Percentiles rank a stretch among this genome's conserved stretches.
phyloP scores from a whole-genome alignment of 2,329 filamentous ascomycete species.

The Clonostachys solani region DNA sequence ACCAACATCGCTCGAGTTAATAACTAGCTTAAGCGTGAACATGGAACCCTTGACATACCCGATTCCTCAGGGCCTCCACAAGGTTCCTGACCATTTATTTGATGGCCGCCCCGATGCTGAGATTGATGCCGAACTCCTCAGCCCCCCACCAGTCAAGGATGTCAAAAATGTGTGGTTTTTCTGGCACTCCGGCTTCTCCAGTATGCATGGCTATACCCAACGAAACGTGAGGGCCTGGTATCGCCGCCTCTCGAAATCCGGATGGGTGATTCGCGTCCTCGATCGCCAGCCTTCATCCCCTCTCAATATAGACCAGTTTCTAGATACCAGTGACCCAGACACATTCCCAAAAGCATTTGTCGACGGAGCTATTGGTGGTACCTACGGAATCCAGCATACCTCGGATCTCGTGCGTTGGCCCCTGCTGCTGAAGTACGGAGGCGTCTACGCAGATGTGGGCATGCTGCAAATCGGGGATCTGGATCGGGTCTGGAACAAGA shows the following conservation, averaged over 20 bases:
- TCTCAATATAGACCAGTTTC: slow-evolving; percentile 41
- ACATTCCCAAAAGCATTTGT: slow-evolving; percentile 45
- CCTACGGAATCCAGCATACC: slow-evolving; percentile 46
- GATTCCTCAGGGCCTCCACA: slow-evolving; percentile 26
- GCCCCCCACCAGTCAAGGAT: slow-evolving; percentile 27
- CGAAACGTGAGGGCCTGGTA: slow-evolving; percentile 51
- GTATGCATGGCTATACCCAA: slow-evolving; percentile 45
- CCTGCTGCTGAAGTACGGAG: slow-evolving; percentile 50
- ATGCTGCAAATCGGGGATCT: slow-evolving; percentile 53
- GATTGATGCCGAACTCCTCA: slow-evolving; percentile 34
- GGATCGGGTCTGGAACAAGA: slow-evolving; percentile 45
- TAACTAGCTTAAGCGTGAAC: background rate
- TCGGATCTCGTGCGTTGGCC: slow-evolving; percentile 56
- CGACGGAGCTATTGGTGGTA: slow-evolving; percentile 41
- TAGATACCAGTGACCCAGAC: slow-evolving; percentile 35
- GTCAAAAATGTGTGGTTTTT: slow-evolving; percentile 56
- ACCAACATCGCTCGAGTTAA: too few relatives aligned
- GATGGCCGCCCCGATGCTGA: slow-evolving; percentile 40
- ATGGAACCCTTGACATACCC: slow-evolving; percentile 4
- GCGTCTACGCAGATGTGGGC: slow-evolving; percentile 54
- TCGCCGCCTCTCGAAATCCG: slow-evolving; percentile 42
- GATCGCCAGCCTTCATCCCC: slow-evolving; percentile 37
- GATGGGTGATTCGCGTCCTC: slow-evolving; percentile 49
- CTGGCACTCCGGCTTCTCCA: slow-evolving; percentile 45
- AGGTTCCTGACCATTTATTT: slow-evolving; percentile 29